Conservation (phyloP, 169 alveolate species). For the Plasmodium gonderi region DNA sequence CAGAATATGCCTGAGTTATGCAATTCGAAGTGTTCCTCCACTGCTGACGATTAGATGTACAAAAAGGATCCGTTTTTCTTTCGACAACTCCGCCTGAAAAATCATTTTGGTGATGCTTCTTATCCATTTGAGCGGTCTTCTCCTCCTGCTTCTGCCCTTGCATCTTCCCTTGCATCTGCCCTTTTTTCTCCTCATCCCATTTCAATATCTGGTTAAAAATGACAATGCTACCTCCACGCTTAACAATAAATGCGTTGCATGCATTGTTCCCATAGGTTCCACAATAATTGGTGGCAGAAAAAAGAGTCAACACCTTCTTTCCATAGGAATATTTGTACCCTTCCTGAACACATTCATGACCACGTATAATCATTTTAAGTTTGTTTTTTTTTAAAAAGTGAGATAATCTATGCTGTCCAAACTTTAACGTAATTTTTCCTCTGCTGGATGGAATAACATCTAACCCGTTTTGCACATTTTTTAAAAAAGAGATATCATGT, state of each 20-base stretch:
- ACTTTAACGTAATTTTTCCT: constrained; percentile 93
- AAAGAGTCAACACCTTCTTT: constrained; percentile 91
- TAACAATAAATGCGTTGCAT: constrained; percentile 41
- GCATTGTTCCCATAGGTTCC: constrained; percentile 91
- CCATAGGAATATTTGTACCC: constrained; percentile 95
- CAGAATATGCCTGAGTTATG: too few relatives aligned
- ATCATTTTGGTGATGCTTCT: too few relatives aligned
- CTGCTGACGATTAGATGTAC: too few relatives aligned
- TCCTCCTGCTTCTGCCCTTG: neutral
- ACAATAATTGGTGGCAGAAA: constrained; percentile 94
- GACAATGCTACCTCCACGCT: constrained; percentile 1
- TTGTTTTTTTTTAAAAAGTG: constrained; percentile 87
- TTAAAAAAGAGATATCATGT: constrained; percentile 82
- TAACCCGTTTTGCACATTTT: constrained; percentile 79
- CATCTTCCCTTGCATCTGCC: neutral
- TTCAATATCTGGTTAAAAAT: constrained; percentile 64
- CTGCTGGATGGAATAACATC: constrained; percentile 93
- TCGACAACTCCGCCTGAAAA: neutral
- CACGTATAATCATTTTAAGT: constrained; percentile 90
- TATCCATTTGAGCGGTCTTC: neutral
- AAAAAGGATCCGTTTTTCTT: neutral
- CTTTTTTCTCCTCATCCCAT: neutral
- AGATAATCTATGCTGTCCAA: constrained; percentile 93
- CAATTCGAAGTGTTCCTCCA: too few relatives aligned
- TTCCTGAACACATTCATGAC: constrained; percentile 96